Evolutionary conservation across 768 basidiomycete genomes (phyloP), one percentile per base, ranked within the genome.

Genomic region (Sporobolomyces pararoseus): DNA sequence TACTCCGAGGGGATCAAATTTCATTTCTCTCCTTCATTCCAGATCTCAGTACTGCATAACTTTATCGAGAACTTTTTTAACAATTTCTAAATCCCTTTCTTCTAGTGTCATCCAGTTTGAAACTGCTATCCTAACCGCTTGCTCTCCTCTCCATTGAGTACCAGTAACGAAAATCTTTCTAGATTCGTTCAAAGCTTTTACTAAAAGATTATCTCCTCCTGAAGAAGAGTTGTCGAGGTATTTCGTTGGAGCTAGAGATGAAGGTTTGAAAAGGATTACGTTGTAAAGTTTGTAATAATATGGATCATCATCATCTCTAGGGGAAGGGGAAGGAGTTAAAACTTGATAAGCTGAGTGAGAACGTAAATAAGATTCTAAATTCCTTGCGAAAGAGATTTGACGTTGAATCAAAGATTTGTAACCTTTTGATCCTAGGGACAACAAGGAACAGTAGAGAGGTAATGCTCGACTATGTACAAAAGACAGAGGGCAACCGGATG

Each of bases 91-190:
- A 52, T 79, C 79, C 51, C 69, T 52, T 29, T 54, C 65, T 32
- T 71, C 44, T 29, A 55, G 77, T 14, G 79, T 79, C 74, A 52
- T 59, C 79, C 79, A 79, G 54, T 80, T 82, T 39, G 78, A 78
- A 5, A 83, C 82, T 0, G 82, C 82, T 32, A 83, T 62, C 69
- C 82, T 65, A 2, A 81, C 77, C 7, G 81, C 82, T 12, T 77
- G 76, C 27, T 75, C 44, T 2, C 80, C 80, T 27, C 77, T 76
- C 82, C 81, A 81, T 1, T 51, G 74, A 29, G 82, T 81, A 0
- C 75, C 76, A 14, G 79, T 80, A 4, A 80, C 79, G 65, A 81
- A 82, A 21, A 81, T 76, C 66, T 75, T 74, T 51, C 80, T 74
- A 21, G 75, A 77, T 25, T 62, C 74, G 68, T 83, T 83, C 61